Base-by-base conservation (phyloP, 78 protist species). In the Dictyostelium intermedium region DNA sequence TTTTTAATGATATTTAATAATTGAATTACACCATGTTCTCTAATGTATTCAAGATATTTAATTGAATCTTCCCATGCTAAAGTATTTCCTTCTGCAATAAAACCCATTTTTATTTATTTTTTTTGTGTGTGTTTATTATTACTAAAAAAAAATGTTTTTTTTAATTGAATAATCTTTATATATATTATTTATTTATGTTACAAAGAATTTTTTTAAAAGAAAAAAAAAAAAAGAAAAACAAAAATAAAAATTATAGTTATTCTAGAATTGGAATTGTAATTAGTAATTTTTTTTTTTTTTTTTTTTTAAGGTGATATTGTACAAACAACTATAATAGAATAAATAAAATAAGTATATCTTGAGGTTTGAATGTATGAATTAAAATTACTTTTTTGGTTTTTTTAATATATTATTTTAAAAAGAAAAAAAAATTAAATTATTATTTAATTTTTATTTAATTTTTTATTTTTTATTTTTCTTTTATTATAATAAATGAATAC, bases 21-120 rank as follows among this genome's bases (percentile, higher is more conserved):
- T 93, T 98, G 99, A 23, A 25, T 34, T n/a, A 98, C 63, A 32
- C 99, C 99, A 91, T 98, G 97, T 63, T 53, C 41, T 23, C 86
- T 84, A 39, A 98, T 96, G 37, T 97, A 83, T 25, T 93, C 82
- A 1, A 37, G 69, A 61, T 56, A 50, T 27, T 73, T 23, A n/a
- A 84, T 16, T 16, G 96, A 53, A 34, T 96, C 97, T 39, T 92
- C 92, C 96, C 96, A 96, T 23, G 30, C 76, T 32, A 96, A 83
- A 74, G 97, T 81, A 43, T 63, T 80, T 39, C 97, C 97, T 39
- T 79, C 96, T 70, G 92, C 89, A 30, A 96, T 85, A 45, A 96
- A 86, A 35, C 97, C 97, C 97, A 96, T 96, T 43, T 6, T 69
- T 37, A 41, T 18, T 34, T 79, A n/a, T 5, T 84, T 61, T 47